Evolutionary conservation across 257 asterid genomes (phyloP).

Genomic region (Mitragyna speciosa): DNA sequence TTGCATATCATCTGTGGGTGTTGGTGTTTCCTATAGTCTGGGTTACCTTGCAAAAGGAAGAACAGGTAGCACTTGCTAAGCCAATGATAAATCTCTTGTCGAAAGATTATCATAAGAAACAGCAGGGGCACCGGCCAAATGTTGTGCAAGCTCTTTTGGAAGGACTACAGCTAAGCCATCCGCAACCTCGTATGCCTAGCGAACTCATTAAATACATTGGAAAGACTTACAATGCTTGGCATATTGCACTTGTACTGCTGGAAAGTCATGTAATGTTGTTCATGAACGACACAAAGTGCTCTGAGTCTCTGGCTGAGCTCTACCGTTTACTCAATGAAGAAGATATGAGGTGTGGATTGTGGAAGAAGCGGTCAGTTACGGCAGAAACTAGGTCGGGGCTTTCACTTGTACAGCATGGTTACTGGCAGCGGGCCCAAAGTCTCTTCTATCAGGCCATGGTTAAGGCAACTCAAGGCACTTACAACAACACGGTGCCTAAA

Average conservation of each 20-base stretch:
- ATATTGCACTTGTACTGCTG: conserved; percentile 81
- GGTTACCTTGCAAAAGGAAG: conserved; percentile 97
- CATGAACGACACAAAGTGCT: conserved; percentile 87
- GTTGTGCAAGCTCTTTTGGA: conserved; percentile 98
- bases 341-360: conserved; percentile 99
- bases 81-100: conserved; percentile 93
- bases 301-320: conserved; percentile 98
- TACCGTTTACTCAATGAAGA: conserved; percentile 94
- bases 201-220: conserved; percentile 95
- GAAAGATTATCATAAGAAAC: conserved; percentile 97
- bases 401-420: conserved; percentile 98
- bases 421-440: conserved; percentile 95
- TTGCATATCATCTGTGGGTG: conserved; percentile 96
- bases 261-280: conserved; percentile 98
- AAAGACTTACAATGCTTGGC: conserved; percentile 98
- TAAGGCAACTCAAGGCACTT: conserved; percentile 98
- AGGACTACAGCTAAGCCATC: conserved; percentile 98
- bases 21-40: conserved; percentile 98
- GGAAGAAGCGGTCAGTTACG: conserved; percentile 90
- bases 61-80: conserved; percentile 93
- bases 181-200: conserved; percentile 99
- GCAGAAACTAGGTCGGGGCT: conserved; percentile 97
- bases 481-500: conserved; percentile 92
- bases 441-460: conserved; percentile 98
- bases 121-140: conserved; percentile 89